Conservation (phyloP, 2,329 filamentous ascomycete species). For the Exserohilum turcica region DNA sequence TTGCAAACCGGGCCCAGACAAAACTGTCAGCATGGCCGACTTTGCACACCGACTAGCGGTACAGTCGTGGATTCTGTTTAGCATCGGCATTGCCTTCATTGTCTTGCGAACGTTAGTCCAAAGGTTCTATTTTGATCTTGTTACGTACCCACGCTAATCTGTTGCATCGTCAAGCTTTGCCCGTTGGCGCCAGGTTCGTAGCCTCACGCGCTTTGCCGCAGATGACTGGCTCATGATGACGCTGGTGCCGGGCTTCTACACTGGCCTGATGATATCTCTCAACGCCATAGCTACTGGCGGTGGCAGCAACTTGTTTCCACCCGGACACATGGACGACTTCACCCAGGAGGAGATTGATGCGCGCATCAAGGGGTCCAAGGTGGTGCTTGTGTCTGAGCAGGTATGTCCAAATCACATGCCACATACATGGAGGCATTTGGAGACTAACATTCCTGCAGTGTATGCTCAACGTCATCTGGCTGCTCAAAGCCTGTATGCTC, state of each 20-base stretch:
- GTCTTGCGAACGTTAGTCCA: slow-evolving; percentile 32
- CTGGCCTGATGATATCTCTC: slow-evolving; percentile 49
- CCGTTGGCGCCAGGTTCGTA: slow-evolving; percentile 34
- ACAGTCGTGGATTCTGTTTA: slow-evolving; percentile 39
- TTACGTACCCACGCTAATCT: not conserved
- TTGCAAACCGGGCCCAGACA: not conserved
- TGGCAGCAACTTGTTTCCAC: slow-evolving; percentile 51
- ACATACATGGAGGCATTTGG: not conserved
- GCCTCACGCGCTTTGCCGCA: slow-evolving; percentile 21
- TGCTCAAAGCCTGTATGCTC: slow-evolving; percentile 62
- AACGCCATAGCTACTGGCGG: slow-evolving; percentile 51
- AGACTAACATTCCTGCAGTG: slow-evolving; percentile 55
- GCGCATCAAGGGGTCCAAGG: slow-evolving; percentile 53
- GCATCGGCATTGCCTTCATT: slow-evolving; percentile 37
- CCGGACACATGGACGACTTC: slow-evolving; percentile 46
- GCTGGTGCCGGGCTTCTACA: slow-evolving; percentile 37
- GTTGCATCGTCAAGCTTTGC: slow-evolving; percentile 31
- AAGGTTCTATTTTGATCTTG: not conserved
- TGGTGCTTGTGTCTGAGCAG: slow-evolving; percentile 54
- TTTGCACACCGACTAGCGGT: slow-evolving; percentile 26
- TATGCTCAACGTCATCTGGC: slow-evolving; percentile 65
- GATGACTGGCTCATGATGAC: slow-evolving; percentile 32
- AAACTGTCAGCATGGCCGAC: not conserved
- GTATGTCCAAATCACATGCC: slow-evolving; percentile 25
- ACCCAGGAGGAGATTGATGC: slow-evolving; percentile 47